Evolutionary conservation across 2,329 filamentous ascomycete species (phyloP), one percentile per base, ranked within the genome.

Genomic region (Monilinia vaccinii-corymbosi): DNA sequence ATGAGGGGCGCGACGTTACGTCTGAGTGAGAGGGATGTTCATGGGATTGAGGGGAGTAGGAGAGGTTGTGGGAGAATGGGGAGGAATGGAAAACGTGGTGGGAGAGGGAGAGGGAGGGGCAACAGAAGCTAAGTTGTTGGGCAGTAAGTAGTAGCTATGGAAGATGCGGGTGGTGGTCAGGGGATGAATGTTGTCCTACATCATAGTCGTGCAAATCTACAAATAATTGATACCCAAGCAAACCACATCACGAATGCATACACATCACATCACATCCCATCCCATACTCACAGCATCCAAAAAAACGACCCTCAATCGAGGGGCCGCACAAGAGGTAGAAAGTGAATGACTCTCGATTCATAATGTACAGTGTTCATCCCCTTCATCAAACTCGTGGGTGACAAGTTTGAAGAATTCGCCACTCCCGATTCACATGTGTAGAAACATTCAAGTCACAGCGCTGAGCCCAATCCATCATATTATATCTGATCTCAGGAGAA

Each of bases 21-120:
- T 64, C 74, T 97, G 68, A 95, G 86, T 70, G 85, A 87, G 70
- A 81, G 81, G 67, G 93, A 97, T 74, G 81, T 97, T 9, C 78
- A 76, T 66, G 81, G 81, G 59, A 90, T 94, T 63, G 82, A 88
- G 68, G 84, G 85, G 0, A 69, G 73, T 13, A 74, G 74, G 50
- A 75, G 71, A 57, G 63, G 71, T 60, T 70, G 76, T 11, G 70
- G 65, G 63, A 66, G 64, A 65, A 68, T 66, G 67, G 63, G 70
- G 63, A 68, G 66, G 67, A 31, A 66, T 64, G 58, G 67, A 63
- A n/a, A 64, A 60, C 60, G 62, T 63, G 23, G 66, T 62, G 45
- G 56, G 2, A 36, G 40, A 13, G 36, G 51, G 21, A 51, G 48
- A 8, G 52, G 59, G 6, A 44, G 52, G 21, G 52, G 50, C 1